phyloP scores from a whole-genome alignment of 108 stramenopile genomes.

The Pseudonitzschia multiseries region DNA sequence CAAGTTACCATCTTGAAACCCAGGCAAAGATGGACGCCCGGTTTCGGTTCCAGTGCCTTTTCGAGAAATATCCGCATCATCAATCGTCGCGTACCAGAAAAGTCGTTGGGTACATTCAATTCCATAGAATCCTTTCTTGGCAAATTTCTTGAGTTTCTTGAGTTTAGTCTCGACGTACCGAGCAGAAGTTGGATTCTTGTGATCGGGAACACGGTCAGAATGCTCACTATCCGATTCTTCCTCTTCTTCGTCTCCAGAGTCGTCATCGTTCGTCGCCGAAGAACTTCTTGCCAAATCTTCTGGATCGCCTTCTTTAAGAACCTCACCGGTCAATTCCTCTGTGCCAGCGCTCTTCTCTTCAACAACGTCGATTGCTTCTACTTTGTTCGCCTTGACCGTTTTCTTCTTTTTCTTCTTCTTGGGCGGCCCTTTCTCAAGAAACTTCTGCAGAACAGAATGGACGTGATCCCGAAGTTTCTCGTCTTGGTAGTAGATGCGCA shows the following conservation, averaged over 20 bases:
- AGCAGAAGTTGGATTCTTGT: constrained; percentile 14
- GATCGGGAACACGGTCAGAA: background rate
- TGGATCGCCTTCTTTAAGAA: background rate
- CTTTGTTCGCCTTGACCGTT: background rate
- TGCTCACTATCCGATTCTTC: constrained; percentile 12
- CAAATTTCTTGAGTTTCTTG: constrained; percentile 51
- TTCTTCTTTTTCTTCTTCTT: constrained; percentile 5
- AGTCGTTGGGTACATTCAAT: constrained; percentile 62
- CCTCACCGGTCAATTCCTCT: background rate
- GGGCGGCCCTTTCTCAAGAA: constrained; percentile 7
- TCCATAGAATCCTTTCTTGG: constrained; percentile 40
- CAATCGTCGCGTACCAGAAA: constrained; percentile 65
- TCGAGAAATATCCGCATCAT: constrained; percentile 52
- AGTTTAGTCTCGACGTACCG: constrained; percentile 20
- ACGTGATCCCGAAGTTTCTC: constrained; percentile 49
- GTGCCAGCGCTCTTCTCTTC: background rate
- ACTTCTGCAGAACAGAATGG: constrained; percentile 35
- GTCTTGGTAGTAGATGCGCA: constrained; percentile 58
- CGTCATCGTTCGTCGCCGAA: background rate
- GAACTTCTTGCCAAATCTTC: background rate
- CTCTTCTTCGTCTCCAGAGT: background rate
- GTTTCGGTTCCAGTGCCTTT: constrained; percentile 44
- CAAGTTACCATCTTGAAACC: constrained; percentile 73
- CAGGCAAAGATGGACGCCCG: constrained; percentile 56
- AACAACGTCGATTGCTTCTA: background rate